Evolutionary conservation across 495 filamentous ascomycete genomes (phyloP).

Genomic region (Amphirosellinia nigrospora): DNA sequence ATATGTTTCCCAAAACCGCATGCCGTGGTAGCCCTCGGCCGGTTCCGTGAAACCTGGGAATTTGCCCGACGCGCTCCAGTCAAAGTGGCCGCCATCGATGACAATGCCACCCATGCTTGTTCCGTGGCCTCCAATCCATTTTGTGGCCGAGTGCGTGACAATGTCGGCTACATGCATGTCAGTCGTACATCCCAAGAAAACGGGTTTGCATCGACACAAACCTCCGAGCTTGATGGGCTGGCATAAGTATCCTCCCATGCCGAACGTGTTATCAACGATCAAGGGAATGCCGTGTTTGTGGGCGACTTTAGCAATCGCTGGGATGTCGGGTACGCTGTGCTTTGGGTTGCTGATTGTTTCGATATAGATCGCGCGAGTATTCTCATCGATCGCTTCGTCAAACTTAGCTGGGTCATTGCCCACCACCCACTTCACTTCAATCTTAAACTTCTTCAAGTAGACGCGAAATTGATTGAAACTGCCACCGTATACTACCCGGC

Average conservation of each 20-base stretch:
- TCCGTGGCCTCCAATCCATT: conserved; percentile 53
- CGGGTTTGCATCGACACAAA: conserved; percentile 21
- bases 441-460: conserved; percentile 50
- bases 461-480: conserved; percentile 52
- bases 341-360: conserved; percentile 53
- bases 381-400: conserved; percentile 46
- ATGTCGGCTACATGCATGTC: conserved; percentile 46
- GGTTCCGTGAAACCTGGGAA: conserved; percentile 51
- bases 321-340: conserved; percentile 50
- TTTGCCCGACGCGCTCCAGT: conserved; percentile 49
- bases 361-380: conserved; percentile 48
- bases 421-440: conserved; percentile 49
- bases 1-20: conserved; percentile 53
- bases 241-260: conserved; percentile 50
- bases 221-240: conserved; percentile 47
- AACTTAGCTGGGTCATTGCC: conserved; percentile 46
- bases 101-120: conserved; percentile 52
- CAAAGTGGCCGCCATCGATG: conserved; percentile 51
- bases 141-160: conserved; percentile 49
- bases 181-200: conserved; percentile 26
- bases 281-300: conserved; percentile 50
- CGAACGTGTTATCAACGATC: conserved; percentile 52
- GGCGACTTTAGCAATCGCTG: conserved; percentile 46
- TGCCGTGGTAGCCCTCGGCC: conserved; percentile 49
- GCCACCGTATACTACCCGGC: conserved; percentile 42